A percentile compares a stretch with the other conserved stretches of the same genome.
Conservation (phyloP, 371 early-diverging fungal species). For the Circinella minor region DNA sequence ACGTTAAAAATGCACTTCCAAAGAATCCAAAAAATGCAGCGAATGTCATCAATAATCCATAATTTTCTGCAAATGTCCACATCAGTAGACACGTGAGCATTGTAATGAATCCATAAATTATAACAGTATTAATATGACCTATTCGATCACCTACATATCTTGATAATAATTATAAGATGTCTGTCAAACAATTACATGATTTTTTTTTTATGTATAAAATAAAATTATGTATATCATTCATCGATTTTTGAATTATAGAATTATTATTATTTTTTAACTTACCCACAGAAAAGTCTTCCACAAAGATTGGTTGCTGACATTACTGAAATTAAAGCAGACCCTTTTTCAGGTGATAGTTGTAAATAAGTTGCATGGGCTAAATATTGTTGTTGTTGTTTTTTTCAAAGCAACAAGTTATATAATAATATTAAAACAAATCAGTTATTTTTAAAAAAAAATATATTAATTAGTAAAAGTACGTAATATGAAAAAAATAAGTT, state of each 20-base stretch:
- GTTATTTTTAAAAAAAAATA: too few relatives aligned
- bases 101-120: conserved; percentile 3
- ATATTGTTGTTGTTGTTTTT: neutral
- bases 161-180: neutral
- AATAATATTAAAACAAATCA: too few relatives aligned
- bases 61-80: conserved; percentile 39
- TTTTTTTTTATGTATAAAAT: too few relatives aligned
- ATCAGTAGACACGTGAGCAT: conserved; percentile 9
- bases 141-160: conserved; percentile 14
- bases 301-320: conserved; percentile 51
- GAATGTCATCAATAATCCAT: conserved; percentile 29
- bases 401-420: too few relatives aligned
- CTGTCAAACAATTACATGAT: neutral
- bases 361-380: conserved; percentile 24
- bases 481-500: neutral
- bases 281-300: conserved; percentile 50
- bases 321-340: conserved; percentile 22
- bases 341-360: conserved; percentile 22
- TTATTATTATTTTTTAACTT: neutral
- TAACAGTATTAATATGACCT: conserved; percentile 19
- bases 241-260: too few relatives aligned
- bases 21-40: conserved; percentile 29
- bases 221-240: too few relatives aligned
- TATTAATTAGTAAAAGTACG: too few relatives aligned
- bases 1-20: conserved; percentile 23